phyloP scores from a whole-genome alignment of 2,329 filamentous ascomycete genomes.

The Arthrinium phaeospermum region DNA sequence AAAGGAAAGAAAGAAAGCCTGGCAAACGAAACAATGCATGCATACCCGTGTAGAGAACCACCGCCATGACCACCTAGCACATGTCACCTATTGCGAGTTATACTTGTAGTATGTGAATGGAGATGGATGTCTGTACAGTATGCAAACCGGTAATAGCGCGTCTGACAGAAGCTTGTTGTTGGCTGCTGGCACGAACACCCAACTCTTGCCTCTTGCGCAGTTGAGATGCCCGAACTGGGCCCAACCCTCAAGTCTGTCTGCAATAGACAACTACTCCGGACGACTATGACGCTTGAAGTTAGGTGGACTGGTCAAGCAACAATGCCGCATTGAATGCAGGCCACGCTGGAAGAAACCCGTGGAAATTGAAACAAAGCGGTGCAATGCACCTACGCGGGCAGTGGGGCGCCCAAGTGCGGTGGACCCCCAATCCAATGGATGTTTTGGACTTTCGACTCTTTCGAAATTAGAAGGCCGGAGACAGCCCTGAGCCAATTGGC shows the following conservation, averaged over 20 bases:
- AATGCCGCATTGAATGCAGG: constrained; percentile 8
- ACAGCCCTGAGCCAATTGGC: not conserved
- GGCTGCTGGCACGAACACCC: not conserved
- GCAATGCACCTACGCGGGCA: constrained; percentile 14
- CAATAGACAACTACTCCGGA: not conserved
- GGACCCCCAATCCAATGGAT: constrained; percentile 11
- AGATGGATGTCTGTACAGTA: not conserved
- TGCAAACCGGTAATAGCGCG: not conserved
- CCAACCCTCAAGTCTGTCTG: not conserved
- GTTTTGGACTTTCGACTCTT: constrained; percentile 15
- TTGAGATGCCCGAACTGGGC: not conserved
- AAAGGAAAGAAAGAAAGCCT: not conserved
- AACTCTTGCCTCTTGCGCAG: not conserved
- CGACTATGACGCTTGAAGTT: not conserved
- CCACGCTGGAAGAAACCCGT: constrained; percentile 8
- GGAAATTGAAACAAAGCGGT: constrained; percentile 17
- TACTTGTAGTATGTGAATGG: not conserved
- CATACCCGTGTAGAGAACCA: not conserved
- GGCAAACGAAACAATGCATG: not conserved
- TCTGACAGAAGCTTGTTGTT: not conserved
- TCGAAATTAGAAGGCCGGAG: not conserved
- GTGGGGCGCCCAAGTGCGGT: constrained; percentile 7
- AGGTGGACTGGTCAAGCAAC: not conserved
- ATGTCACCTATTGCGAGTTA: not conserved
- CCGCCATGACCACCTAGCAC: not conserved